A percentile compares a stretch with the other conserved stretches of the same genome.
Evolutionary conservation across 352 stramenopile genomes (phyloP).

Genomic region (Aphanomyces stellatus): DNA sequence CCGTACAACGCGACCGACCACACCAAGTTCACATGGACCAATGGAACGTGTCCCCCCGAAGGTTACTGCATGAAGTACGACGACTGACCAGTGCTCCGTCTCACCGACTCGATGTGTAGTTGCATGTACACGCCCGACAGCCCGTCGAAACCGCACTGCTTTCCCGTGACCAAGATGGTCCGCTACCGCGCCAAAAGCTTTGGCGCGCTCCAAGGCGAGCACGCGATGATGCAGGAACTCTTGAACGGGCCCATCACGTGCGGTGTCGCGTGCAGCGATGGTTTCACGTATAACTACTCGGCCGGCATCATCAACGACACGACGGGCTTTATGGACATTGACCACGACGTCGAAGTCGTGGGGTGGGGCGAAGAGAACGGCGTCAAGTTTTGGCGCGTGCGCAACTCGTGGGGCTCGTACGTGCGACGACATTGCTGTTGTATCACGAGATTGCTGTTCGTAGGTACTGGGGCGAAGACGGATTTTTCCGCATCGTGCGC

Average conservation of each 20-base stretch:
- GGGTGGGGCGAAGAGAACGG: slow-evolving; percentile 89
- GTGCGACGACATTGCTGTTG: background rate
- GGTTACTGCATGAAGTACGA: slow-evolving; percentile 84
- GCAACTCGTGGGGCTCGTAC: slow-evolving; percentile 90
- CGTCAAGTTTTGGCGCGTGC: slow-evolving; percentile 95
- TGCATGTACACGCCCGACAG: slow-evolving; percentile 22
- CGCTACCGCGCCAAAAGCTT: slow-evolving; percentile 19
- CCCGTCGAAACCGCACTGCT: slow-evolving; percentile 9
- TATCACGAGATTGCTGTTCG: background rate
- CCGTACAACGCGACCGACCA: slow-evolving; percentile 76
- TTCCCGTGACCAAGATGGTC: slow-evolving; percentile 22
- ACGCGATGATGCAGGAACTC: slow-evolving; percentile 24
- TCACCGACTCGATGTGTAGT: background rate
- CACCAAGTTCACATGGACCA: slow-evolving; percentile 58
- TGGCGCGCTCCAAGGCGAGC: slow-evolving; percentile 16
- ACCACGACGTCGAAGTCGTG: slow-evolving; percentile 76
- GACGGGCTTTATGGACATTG: slow-evolving; percentile 26
- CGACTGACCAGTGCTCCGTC: background rate
- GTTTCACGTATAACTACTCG: slow-evolving; percentile 21
- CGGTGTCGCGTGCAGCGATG: slow-evolving; percentile 20
- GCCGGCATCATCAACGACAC: slow-evolving; percentile 23
- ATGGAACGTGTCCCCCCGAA: slow-evolving; percentile 57
- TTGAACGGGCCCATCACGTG: slow-evolving; percentile 22
- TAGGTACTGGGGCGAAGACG: slow-evolving; percentile 90
- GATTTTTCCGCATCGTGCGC: slow-evolving; percentile 92